phyloP scores from a whole-genome alignment of 371 early-diverging fungal species.

The Mortierella sp. region DNA sequence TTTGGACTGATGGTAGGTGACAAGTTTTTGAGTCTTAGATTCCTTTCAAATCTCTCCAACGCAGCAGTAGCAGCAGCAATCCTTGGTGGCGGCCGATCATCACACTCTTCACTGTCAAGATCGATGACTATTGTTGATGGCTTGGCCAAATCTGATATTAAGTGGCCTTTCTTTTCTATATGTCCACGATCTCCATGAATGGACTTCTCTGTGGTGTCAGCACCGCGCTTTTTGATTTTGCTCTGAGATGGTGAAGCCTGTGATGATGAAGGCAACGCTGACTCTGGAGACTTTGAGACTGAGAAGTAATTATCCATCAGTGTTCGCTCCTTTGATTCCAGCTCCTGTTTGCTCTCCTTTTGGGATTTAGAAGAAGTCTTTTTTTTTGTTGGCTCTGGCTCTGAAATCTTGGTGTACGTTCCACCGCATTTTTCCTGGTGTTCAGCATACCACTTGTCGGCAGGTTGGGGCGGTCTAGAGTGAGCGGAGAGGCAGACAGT shows the following conservation, averaged over 20 bases:
- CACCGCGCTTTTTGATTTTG: neutral
- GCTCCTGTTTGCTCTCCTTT: conserved; percentile 7
- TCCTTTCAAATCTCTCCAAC: conserved; percentile 17
- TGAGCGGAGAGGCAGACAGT: neutral
- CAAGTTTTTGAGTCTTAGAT: neutral
- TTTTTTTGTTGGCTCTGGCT: conserved; percentile 56
- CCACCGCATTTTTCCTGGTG: conserved; percentile 74
- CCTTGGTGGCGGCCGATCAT: conserved; percentile 9
- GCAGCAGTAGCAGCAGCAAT: conserved; percentile 41
- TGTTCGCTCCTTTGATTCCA: conserved; percentile 15
- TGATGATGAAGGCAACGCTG: neutral
- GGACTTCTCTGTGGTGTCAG: neutral
- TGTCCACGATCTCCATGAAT: neutral
- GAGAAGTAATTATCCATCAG: conserved; percentile 40
- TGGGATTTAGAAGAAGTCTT: conserved; percentile 16
- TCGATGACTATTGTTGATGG: neutral
- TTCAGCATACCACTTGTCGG: conserved; percentile 73
- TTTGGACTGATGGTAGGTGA: neutral
- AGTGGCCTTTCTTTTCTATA: neutral
- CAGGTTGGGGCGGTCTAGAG: conserved; percentile 71
- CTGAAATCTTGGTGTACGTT: conserved; percentile 67
- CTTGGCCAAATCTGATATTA: neutral
- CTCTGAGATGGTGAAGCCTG: neutral
- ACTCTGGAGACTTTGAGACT: neutral
- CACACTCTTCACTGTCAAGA: neutral